Conservation (phyloP, 2,329 filamentous ascomycete species). For the Orbilia javanica region DNA sequence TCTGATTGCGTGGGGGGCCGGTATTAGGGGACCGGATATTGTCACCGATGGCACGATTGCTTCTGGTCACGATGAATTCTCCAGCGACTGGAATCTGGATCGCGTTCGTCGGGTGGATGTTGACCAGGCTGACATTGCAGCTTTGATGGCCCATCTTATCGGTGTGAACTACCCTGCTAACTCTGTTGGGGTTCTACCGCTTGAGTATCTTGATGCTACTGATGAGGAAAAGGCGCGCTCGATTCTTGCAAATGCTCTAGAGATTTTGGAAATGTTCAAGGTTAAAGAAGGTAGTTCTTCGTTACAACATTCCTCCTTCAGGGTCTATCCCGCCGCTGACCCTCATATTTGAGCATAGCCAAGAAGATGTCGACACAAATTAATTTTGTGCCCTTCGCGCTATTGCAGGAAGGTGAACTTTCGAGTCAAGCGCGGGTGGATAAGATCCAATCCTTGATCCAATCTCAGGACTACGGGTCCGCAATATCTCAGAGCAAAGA, state of each 20-base stretch:
- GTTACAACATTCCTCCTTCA: neutral
- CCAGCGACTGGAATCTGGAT: constrained; percentile 86
- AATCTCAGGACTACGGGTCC: constrained; percentile 75
- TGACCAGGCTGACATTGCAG: constrained; percentile 90
- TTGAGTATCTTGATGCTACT: constrained; percentile 81
- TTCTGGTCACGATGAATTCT: constrained; percentile 90
- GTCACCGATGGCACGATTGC: constrained; percentile 85
- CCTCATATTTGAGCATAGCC: constrained; percentile 64
- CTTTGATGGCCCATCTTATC: constrained; percentile 92
- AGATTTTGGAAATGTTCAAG: constrained; percentile 93
- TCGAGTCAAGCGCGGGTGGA: constrained; percentile 22
- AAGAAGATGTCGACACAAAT: constrained; percentile 82
- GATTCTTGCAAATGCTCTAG: constrained; percentile 83
- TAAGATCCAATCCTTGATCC: constrained; percentile 72
- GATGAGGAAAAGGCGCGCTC: constrained; percentile 84
- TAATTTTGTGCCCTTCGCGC: constrained; percentile 80
- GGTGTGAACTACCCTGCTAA: constrained; percentile 94
- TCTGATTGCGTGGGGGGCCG: constrained; percentile 91
- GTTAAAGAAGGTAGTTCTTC: constrained; percentile 78
- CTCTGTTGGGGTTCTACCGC: constrained; percentile 90
- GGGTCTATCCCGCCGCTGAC: neutral
- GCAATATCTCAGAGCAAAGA: constrained; percentile 83
- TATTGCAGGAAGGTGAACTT: constrained; percentile 71
- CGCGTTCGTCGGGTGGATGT: constrained; percentile 89
- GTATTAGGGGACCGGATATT: constrained; percentile 82